phyloP scores from a whole-genome alignment of 768 basidiomycete genomes.

The Coprinopsis marcescibilis region DNA sequence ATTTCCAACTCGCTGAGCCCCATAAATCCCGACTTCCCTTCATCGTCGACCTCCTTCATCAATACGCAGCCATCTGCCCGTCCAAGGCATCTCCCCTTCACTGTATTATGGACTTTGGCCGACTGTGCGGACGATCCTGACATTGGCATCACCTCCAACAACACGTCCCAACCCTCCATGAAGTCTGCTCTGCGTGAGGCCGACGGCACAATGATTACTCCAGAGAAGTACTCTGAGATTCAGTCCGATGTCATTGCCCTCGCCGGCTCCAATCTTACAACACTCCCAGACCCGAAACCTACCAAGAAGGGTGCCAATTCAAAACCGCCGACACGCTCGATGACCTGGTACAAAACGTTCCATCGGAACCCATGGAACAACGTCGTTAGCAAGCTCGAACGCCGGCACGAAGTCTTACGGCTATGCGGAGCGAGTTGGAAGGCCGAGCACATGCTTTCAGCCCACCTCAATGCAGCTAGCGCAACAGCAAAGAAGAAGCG shows the following conservation, averaged over 20 bases:
- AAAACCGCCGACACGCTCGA: not conserved
- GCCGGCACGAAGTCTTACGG: not conserved
- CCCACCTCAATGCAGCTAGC: too few relatives aligned
- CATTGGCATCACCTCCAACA: not conserved
- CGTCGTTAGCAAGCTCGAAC: not conserved
- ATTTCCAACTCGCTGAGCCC: not conserved
- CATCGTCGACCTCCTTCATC: too few relatives aligned
- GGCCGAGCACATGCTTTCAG: conserved; percentile 6
- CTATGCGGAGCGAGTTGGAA: conserved; percentile 5
- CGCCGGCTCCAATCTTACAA: not conserved
- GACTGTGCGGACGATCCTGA: conserved; percentile 3
- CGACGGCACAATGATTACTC: not conserved
- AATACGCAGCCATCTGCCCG: too few relatives aligned
- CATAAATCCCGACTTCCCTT: not conserved
- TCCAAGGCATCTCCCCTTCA: not conserved
- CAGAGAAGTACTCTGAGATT: not conserved
- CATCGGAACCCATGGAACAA: not conserved
- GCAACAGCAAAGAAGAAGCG: not conserved
- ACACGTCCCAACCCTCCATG: conserved; percentile 1
- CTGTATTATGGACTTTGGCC: not conserved
- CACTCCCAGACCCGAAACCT: not conserved
- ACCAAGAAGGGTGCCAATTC: not conserved
- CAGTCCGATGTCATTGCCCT: not conserved
- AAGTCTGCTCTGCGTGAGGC: not conserved
- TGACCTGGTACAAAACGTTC: conserved; percentile 5